Evolutionary conservation across 2,329 filamentous ascomycete genomes (phyloP).

Genomic region (Ophiostoma sp.): DNA sequence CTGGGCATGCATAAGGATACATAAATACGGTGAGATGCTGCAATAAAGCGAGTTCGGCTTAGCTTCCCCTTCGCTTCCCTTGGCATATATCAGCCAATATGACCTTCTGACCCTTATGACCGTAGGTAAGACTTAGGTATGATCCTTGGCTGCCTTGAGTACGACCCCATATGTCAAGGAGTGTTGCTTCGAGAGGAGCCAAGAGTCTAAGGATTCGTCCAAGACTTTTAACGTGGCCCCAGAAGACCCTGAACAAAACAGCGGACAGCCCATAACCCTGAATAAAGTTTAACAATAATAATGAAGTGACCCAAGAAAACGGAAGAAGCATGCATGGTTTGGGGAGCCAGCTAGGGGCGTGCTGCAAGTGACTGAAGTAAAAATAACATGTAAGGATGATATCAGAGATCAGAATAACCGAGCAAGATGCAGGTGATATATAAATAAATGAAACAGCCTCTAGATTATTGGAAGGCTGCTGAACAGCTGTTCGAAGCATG

Average conservation of each 20-base stretch:
- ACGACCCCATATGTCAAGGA: not conserved
- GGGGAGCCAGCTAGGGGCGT: not conserved
- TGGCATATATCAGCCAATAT: not conserved
- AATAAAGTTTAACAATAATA: not conserved
- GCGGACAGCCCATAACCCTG: not conserved
- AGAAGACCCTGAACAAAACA: not conserved
- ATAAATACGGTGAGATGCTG: not conserved
- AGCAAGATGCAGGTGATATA: too few species aligned
- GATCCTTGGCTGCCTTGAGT: not conserved
- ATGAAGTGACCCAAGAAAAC: not conserved
- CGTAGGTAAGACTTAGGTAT: not conserved
- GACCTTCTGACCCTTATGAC: not conserved
- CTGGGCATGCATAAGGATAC: not conserved
- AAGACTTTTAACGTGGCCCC: not conserved
- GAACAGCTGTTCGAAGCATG: too few species aligned
- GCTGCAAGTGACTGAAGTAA: too few species aligned
- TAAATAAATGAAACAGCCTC: too few species aligned
- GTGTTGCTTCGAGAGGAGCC: not conserved
- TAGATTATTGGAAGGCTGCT: too few species aligned
- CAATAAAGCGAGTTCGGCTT: constrained; percentile 1
- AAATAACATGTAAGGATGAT: too few species aligned
- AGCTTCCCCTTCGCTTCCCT: not conserved
- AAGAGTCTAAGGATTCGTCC: constrained; percentile 3
- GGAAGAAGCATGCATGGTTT: not conserved
- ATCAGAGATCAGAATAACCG: too few species aligned